Evolutionary conservation across 1,139 yeast species (phyloP), one percentile per base, ranked within the genome.

Genomic region (Yamadazyma kanchanaburiensis): DNA sequence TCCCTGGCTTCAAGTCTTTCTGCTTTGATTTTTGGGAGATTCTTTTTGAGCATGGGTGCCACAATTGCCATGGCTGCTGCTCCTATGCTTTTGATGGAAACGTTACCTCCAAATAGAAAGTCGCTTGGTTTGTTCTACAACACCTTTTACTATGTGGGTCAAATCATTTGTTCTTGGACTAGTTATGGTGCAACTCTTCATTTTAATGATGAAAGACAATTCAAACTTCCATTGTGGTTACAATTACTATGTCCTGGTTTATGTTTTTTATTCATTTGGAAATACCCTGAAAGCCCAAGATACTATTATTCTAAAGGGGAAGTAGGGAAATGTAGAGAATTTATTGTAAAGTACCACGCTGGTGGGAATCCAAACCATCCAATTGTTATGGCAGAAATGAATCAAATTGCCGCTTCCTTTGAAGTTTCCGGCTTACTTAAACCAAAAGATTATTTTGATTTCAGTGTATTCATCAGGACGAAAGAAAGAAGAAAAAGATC

Each of bases 281-380:
- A 64, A 30, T 60, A 75, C 14, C 82, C 83, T 1, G 84, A 77
- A 44, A 69, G 79, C 1, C 84, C 84, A 2, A 55, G 83, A 30
- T 75, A 62, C 60, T 52, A 71, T 20, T 56, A 74, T 12, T 49
- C 64, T n/a, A 54, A 56, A 15, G 61, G 60, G 4, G 45, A 59
- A 17, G 40, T 53, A n/a, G 55, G 54, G 2, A 53, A 57, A 10
- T 78, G 80, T 3, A 39, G 43, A 19, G 30, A 31, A 2, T 44
- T 53, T 10, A 41, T 53, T 15, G 42, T 43, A 10, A 45, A 48
- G 22, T 45, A n/a, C n/a, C n/a, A n/a, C n/a, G n/a, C n/a, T n/a
- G n/a, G n/a, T n/a, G n/a, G n/a, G n/a, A n/a, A n/a, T n/a, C n/a
- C n/a, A n/a, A n/a, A n/a, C n/a, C n/a, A n/a, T n/a, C n/a, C n/a